Evolutionary conservation across 768 basidiomycete species (phyloP), one percentile per base, ranked within the genome.

Genomic region (Podaxis rugospora): DNA sequence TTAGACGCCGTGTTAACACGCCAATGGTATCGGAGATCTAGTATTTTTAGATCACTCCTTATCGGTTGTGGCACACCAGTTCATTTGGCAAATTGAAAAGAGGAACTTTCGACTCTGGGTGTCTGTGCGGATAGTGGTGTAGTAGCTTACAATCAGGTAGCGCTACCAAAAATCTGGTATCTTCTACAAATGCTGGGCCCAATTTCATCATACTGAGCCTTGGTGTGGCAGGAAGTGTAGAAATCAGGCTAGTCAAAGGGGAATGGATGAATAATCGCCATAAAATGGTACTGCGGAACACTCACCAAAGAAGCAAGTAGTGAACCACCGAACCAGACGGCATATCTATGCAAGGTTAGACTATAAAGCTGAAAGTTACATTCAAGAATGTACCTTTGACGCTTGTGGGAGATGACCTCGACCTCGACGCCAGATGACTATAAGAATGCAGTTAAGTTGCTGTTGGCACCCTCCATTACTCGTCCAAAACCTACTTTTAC

Each of bases 281-380:
- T 35, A 55, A 46, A 40, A 3, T 47, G 6, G 25, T 40, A 9
- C 9, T 50, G 5, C 27, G 18, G 25, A 37, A 28, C 10, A 79
- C 87, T 74, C 65, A 95, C 93, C 67, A 96, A 81, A 55, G 93
- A 95, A 4, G 95, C 97, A 63, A 98, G 82, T 37, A 98, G 81
- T 5, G 92, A 95, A 27, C 97, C 97, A 68, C 97, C 97, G 68
- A 92, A 98, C 97, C 97, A 99, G 32, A 98, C 97, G 18, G 97
- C 97, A 64, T 93, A 90, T 64, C 89, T 90, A 36, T 53, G 46
- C 47, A 37, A 60, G 51, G 44, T 49, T 37, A 51, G 68, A 32
- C 47, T 36, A 27, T 23, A 18, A 57, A 25, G 23, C 5, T 13
- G 27, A 36, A 25, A 18, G 4, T 49, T 16, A 2, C 54, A 36